Evolutionary conservation across 2,329 filamentous ascomycete species (phyloP), one percentile per base, ranked within the genome.

Genomic region (Talaromyces islandicus): DNA sequence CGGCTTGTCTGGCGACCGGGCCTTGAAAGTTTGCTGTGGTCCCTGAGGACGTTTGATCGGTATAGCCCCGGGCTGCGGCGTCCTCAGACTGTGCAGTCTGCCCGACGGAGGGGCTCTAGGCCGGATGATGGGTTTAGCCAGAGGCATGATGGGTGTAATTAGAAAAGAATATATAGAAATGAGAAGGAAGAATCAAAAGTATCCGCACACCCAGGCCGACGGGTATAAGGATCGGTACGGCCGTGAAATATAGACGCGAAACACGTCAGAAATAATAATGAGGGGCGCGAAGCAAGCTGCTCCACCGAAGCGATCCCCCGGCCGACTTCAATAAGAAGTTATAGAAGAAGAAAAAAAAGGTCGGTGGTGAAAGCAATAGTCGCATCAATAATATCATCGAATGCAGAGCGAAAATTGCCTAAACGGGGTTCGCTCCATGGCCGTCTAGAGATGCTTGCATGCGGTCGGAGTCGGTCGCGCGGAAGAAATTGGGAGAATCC

Each of bases 71-170:
- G 73, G 65, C 60, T 66, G 69, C 14, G 73, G 68, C n/a, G 73
- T 64, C 54, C 74, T 77, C 7, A 76, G 64, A 66, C 73, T 77
- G 52, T 75, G 74, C 38, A 78, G 65, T 53, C 75, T 74, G 61
- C 71, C 70, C 30, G 73, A 70, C 32, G 73, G 69, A 35, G 67
- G 59, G 61, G 70, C 52, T 63, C 66, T 64, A 51, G 69, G 68
- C 32, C 74, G 73, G 58, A 71, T 68, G 41, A 66, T 69, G 35
- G 73, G 68, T 59, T 67, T 73, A 12, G 71, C 65, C 10, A 68
- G 65, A 56, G 72, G 71, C 71, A 74, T 75, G 46, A 29, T 38
- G 29, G 41, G 14, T 30, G n/a, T 14, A 46, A 24, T 46, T 46
- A 21, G 21, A 21, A 21, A 24, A 19, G 7, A 21, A 7, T 19